Conservation (phyloP, 208 protist genomes). For the Balamuthia mandrillaris region DNA sequence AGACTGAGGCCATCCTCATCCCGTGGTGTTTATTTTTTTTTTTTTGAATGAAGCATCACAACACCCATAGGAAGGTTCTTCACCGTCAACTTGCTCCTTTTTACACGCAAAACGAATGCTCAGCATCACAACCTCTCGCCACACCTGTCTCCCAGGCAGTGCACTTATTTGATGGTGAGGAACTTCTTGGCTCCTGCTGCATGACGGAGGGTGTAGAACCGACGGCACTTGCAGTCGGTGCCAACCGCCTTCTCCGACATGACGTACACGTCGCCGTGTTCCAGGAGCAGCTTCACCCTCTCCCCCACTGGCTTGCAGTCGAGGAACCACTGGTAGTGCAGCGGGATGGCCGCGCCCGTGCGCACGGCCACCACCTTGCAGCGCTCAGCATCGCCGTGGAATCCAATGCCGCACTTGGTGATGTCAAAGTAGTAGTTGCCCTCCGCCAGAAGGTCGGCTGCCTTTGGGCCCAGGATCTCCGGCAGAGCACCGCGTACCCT, state of each 20-base stretch:
- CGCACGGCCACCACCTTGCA: constrained; percentile 50
- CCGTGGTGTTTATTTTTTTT: too few species aligned
- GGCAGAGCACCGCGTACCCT: background rate
- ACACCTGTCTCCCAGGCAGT: too few species aligned
- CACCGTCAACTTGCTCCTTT: too few species aligned
- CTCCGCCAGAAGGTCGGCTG: constrained; percentile 39
- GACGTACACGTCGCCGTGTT: constrained; percentile 57
- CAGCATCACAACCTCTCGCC: too few species aligned
- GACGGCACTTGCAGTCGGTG: constrained; percentile 53
- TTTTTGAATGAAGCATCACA: too few species aligned
- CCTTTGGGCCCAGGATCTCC: constrained; percentile 38
- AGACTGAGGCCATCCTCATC: too few species aligned
- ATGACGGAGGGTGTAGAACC: constrained; percentile 47
- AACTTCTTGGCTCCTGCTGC: constrained; percentile 30
- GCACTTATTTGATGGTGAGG: background rate
- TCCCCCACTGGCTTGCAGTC: constrained; percentile 33
- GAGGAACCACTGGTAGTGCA: constrained; percentile 55
- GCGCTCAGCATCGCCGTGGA: constrained; percentile 58
- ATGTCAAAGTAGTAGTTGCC: constrained; percentile 61
- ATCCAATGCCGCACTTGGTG: constrained; percentile 59
- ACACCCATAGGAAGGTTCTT: too few species aligned
- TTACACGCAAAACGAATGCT: too few species aligned
- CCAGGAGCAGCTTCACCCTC: constrained; percentile 17
- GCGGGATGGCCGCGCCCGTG: constrained; percentile 22
- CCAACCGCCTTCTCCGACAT: constrained; percentile 60